Conservation (phyloP, 2,329 filamentous ascomycete genomes). For the Hypoxylon sp. region DNA sequence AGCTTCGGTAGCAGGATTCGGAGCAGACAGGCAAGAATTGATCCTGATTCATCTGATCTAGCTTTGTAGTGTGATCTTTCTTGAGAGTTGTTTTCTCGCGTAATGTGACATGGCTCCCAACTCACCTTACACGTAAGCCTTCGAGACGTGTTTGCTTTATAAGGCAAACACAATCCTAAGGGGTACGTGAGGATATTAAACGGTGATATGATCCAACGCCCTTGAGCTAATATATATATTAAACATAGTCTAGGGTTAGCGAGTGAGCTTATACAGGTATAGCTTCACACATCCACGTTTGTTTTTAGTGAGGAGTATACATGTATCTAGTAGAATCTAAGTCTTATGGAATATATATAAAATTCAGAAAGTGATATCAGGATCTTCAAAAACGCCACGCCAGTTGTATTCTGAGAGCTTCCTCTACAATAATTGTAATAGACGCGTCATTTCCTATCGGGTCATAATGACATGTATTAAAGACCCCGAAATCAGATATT, state of each 20-base stretch:
- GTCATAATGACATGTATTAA: background rate
- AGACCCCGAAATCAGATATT: background rate
- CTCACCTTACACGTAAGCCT: background rate
- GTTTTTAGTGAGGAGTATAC: background rate
- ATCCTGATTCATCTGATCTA: conserved; percentile 18
- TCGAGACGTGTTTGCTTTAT: background rate
- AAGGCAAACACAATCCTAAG: background rate
- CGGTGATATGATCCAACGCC: background rate
- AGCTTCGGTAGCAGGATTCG: conserved; percentile 32
- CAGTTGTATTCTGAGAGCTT: background rate
- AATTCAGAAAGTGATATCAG: background rate
- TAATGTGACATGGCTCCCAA: background rate
- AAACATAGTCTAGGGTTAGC: background rate
- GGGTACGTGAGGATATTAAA: background rate
- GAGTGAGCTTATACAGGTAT: background rate
- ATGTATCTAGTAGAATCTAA: background rate
- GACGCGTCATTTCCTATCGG: background rate
- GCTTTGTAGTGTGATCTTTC: conserved; percentile 5
- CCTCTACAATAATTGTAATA: background rate
- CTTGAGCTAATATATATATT: background rate
- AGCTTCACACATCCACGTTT: background rate
- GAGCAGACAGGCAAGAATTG: conserved; percentile 24
- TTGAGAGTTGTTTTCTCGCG: background rate
- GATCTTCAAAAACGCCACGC: background rate
- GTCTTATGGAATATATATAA: background rate